Conservation (phyloP, 2,329 filamentous ascomycete species). For the Neonectria magnoliae region DNA sequence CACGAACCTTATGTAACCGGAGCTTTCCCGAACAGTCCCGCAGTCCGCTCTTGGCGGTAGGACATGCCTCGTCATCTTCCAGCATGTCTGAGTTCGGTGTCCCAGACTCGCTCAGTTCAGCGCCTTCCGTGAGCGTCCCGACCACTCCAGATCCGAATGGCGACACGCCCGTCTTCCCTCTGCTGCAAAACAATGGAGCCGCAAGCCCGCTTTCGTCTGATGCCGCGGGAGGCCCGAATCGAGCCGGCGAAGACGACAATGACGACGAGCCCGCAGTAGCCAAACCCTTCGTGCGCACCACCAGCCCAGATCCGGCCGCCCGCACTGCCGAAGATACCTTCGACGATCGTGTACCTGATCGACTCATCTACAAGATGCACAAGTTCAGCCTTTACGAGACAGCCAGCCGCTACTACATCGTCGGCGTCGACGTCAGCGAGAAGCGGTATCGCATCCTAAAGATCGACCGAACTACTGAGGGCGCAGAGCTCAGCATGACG, state of each 20-base stretch:
- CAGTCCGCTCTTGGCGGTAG: conserved; percentile 15
- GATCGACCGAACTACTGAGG: conserved; percentile 87
- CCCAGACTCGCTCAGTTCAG: conserved; percentile 36
- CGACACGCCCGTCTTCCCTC: conserved; percentile 47
- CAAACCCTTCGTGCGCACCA: conserved; percentile 65
- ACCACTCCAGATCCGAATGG: conserved; percentile 29
- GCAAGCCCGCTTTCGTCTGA: conserved; percentile 41
- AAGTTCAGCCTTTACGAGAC: conserved; percentile 99
- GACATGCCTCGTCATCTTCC: conserved; percentile 22
- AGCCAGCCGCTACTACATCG: conserved; percentile 90
- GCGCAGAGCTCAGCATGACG: conserved; percentile 80
- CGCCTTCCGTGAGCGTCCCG: conserved; percentile 27
- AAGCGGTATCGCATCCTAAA: conserved; percentile 91
- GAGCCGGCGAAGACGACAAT: conserved; percentile 59
- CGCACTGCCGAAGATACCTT: conserved; percentile 45
- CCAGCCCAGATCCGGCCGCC: conserved; percentile 59
- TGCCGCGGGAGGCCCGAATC: conserved; percentile 34
- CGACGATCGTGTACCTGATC: conserved; percentile 48
- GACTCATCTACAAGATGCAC: conserved; percentile 77
- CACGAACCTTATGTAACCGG: conserved; percentile 18
- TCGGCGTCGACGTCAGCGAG: conserved; percentile 91
- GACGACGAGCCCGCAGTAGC: conserved; percentile 68
- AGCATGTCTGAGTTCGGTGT: conserved; percentile 41
- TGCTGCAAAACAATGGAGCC: conserved; percentile 50
- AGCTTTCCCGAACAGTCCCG: not conserved